Evolutionary conservation across 2,329 filamentous ascomycete genomes (phyloP).

Genomic region (Colletotrichum sansevieriae): DNA sequence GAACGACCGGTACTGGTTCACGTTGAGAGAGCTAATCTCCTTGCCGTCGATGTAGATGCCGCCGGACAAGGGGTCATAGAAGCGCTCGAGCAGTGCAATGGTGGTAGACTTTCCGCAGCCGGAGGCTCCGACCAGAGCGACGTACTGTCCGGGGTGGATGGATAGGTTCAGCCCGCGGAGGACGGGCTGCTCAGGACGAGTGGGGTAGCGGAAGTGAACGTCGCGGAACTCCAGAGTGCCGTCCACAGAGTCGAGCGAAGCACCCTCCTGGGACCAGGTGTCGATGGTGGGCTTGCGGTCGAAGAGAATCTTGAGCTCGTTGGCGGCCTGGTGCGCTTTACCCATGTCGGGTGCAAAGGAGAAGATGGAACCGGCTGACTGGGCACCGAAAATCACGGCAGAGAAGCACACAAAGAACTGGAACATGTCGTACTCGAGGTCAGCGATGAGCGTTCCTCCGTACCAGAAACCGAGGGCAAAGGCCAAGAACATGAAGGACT

Average conservation of each 20-base stretch:
- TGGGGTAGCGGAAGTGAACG: slow-evolving; percentile 95
- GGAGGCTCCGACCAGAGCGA: slow-evolving; percentile 92
- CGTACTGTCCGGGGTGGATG: slow-evolving; percentile 83
- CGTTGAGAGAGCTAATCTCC: slow-evolving; percentile 83
- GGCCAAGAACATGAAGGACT: slow-evolving; percentile 85
- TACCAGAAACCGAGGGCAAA: slow-evolving; percentile 95
- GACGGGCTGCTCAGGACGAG: slow-evolving; percentile 90
- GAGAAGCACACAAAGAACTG: slow-evolving; percentile 95
- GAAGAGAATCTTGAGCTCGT: slow-evolving; percentile 84
- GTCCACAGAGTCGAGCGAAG: slow-evolving; percentile 72
- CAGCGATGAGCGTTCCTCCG: slow-evolving; percentile 81
- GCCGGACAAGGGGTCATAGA: slow-evolving; percentile 90
- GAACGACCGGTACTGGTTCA: slow-evolving; percentile 86
- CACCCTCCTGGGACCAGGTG: slow-evolving; percentile 80
- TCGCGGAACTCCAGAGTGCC: slow-evolving; percentile 90
- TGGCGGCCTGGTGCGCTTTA: slow-evolving; percentile 88
- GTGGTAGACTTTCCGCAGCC: slow-evolving; percentile 96
- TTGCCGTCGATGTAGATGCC: slow-evolving; percentile 85
- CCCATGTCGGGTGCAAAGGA: slow-evolving; percentile 93
- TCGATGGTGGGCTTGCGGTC: slow-evolving; percentile 87
- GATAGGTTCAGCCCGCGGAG: slow-evolving; percentile 84
- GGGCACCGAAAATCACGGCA: slow-evolving; percentile 89
- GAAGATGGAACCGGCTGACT: slow-evolving; percentile 91
- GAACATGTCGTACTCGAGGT: slow-evolving; percentile 79
- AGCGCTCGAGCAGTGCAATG: slow-evolving; percentile 90